Evolutionary conservation across 495 filamentous ascomycete genomes (phyloP).

Genomic region (Trypethelium eluteriae): DNA sequence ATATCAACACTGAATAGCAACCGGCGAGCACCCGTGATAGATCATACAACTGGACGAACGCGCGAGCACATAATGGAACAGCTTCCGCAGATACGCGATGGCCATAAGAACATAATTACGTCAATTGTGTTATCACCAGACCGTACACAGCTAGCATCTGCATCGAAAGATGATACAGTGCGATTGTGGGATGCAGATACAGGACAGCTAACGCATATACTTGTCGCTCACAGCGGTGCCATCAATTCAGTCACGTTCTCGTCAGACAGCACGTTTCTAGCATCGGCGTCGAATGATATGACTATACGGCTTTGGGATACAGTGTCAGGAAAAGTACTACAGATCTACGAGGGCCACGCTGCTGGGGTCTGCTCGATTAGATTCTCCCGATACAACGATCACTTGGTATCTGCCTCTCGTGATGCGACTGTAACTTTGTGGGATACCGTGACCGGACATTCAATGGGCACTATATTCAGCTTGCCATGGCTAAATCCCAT

Average conservation of each 20-base stretch:
- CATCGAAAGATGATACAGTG: slow-evolving; percentile 22
- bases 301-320: slow-evolving; percentile 16
- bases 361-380: neutral
- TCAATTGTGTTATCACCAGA: slow-evolving; percentile 15
- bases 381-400: neutral
- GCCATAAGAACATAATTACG: slow-evolving; percentile 2
- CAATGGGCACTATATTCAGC: neutral
- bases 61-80: too few relatives aligned
- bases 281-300: neutral
- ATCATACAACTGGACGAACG: too few relatives aligned
- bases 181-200: slow-evolving; percentile 23
- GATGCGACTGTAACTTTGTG: neutral
- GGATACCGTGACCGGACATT: neutral
- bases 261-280: slow-evolving; percentile 9
- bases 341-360: neutral
- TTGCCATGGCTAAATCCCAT: neutral
- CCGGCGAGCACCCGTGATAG: too few relatives aligned
- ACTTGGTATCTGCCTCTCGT: neutral
- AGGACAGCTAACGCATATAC: slow-evolving; percentile 14
- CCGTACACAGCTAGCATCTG: slow-evolving; percentile 23
- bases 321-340: neutral
- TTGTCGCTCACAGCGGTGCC: neutral
- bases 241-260: neutral
- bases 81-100: too few relatives aligned
- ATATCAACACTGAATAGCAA: too few relatives aligned